Evolutionary conservation across 805 yeast species (phyloP).

Genomic region (Yarrowia deformans): DNA sequence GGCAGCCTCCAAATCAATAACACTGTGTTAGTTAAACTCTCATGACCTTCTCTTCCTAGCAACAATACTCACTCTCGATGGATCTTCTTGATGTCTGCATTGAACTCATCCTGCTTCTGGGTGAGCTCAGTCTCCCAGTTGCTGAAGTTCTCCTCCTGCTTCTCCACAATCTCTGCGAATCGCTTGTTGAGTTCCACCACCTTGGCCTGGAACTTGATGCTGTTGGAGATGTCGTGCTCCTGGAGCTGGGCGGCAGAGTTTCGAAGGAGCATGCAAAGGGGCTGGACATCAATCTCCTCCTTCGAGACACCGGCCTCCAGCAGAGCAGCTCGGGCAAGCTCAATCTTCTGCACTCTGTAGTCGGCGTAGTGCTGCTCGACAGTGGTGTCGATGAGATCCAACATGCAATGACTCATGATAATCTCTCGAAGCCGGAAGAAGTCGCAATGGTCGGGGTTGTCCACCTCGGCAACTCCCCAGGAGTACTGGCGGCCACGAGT

Average conservation of each 20-base stretch:
- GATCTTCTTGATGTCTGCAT: constrained; percentile 41
- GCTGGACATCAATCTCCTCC: constrained; percentile 58
- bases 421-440: constrained; percentile 61
- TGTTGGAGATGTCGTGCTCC: constrained; percentile 51
- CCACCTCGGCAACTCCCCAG: constrained; percentile 64
- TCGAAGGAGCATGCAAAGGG: constrained; percentile 35
- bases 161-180: constrained; percentile 85
- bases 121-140: constrained; percentile 86
- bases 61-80: constrained; percentile 29
- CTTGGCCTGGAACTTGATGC: constrained; percentile 83
- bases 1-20: constrained; percentile 33
- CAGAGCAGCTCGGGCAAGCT: constrained; percentile 82
- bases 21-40: constrained; percentile 14
- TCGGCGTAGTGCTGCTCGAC: constrained; percentile 78
- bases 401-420: constrained; percentile 74
- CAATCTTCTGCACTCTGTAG: constrained; percentile 82
- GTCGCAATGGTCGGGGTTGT: constrained; percentile 50
- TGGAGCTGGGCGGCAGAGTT: constrained; percentile 49
- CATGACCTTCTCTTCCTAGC: no score
- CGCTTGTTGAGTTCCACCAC: constrained; percentile 83
- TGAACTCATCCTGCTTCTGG: constrained; percentile 42
- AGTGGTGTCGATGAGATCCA: constrained; percentile 80
- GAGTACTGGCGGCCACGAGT: constrained; percentile 74
- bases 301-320: constrained; percentile 81
- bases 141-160: constrained; percentile 89